These are phyloP conservation scores for Claviceps arundinis DNA, from an alignment of 2,329 filamentous ascomycete species.

Conservation along the genomic window DNA sequence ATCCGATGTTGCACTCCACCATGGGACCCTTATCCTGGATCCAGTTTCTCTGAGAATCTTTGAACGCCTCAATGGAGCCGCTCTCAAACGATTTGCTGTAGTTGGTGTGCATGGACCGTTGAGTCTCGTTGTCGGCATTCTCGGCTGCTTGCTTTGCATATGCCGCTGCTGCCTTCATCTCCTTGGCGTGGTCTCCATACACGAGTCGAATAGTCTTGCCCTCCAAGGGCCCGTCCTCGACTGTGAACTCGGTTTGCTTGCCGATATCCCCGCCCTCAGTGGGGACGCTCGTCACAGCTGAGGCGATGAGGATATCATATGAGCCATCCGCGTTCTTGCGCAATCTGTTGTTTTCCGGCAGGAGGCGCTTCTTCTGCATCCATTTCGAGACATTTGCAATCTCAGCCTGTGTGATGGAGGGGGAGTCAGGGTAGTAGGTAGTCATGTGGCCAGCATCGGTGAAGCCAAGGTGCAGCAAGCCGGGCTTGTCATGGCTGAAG, in stretches of 20 bases:
- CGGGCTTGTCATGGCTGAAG: slow-evolving; percentile 51
- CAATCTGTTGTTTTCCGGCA: slow-evolving; percentile 66
- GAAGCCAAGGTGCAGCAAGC: slow-evolving; percentile 64
- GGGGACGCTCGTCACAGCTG: slow-evolving; percentile 47
- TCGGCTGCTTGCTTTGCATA: slow-evolving; percentile 55
- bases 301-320: slow-evolving; percentile 65
- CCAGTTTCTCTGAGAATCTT: slow-evolving; percentile 69
- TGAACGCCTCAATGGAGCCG: slow-evolving; percentile 65
- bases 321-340: slow-evolving; percentile 49
- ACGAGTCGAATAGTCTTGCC: slow-evolving; percentile 58
- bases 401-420: slow-evolving; percentile 60
- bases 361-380: slow-evolving; percentile 56
- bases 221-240: slow-evolving; percentile 45
- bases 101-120: slow-evolving; percentile 58
- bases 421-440: slow-evolving; percentile 69
- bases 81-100: slow-evolving; percentile 64
- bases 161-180: slow-evolving; percentile 57
- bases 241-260: slow-evolving; percentile 45
- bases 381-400: slow-evolving; percentile 60
- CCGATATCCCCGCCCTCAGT: slow-evolving; percentile 54
- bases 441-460: slow-evolving; percentile 64
- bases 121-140: slow-evolving; percentile 59
- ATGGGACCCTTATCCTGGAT: slow-evolving; percentile 70
- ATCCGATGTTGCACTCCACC: slow-evolving; percentile 71
- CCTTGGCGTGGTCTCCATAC: slow-evolving; percentile 60